phyloP scores from a whole-genome alignment of 2,329 filamentous ascomycete genomes.

The Xylaria sp. region DNA sequence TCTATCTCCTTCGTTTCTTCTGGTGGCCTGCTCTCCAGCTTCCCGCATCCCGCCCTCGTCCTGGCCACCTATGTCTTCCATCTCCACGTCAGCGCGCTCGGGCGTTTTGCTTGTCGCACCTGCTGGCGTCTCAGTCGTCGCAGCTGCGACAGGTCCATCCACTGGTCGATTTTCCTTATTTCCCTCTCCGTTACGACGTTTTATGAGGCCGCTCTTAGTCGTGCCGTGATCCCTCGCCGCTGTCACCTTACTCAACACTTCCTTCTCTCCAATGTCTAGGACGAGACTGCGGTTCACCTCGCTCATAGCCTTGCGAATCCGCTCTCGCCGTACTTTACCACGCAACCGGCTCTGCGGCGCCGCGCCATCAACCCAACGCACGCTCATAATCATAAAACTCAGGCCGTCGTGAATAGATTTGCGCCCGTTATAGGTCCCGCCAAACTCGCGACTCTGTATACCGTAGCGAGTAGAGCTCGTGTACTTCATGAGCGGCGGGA shows the following conservation, averaged over 20 bases:
- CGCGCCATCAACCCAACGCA: constrained; percentile 80
- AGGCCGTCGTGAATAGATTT: constrained; percentile 68
- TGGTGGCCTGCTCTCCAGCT: constrained; percentile 1
- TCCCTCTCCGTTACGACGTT: constrained; percentile 24
- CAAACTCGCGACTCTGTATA: constrained; percentile 76
- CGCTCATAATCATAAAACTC: constrained; percentile 76
- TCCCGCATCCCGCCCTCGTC: constrained; percentile 9
- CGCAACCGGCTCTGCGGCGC: constrained; percentile 51
- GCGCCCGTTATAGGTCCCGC: constrained; percentile 43
- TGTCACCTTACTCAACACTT: constrained; percentile 18
- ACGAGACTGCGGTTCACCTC: constrained; percentile 42
- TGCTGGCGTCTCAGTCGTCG: neutral
- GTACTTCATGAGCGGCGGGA: constrained; percentile 76
- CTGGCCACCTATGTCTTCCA: neutral
- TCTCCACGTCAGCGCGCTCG: neutral
- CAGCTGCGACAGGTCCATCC: neutral
- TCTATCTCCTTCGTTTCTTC: neutral
- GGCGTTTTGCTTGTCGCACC: neutral
- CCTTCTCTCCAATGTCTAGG: constrained; percentile 30
- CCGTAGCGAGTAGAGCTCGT: constrained; percentile 70
- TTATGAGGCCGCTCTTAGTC: constrained; percentile 26
- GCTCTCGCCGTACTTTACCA: constrained; percentile 50
- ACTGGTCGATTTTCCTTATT: constrained; percentile 45
- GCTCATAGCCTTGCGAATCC: constrained; percentile 51
- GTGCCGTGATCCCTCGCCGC: constrained; percentile 26